Base-by-base conservation (phyloP, 208 protist genomes). In the Kentomonas sorsogonicus region DNA sequence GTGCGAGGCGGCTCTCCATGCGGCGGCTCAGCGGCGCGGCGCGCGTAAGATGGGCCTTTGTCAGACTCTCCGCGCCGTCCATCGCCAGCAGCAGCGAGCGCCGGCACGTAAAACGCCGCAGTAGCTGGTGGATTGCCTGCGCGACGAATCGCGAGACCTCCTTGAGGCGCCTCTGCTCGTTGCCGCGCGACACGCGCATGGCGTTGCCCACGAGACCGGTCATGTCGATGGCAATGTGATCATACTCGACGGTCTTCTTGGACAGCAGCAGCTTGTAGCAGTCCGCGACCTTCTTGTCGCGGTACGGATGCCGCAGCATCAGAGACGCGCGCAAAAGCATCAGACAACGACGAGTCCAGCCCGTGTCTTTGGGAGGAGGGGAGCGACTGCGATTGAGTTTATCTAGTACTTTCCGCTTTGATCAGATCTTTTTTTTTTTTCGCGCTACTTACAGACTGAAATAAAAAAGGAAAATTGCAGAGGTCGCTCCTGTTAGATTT, bases 221-320 rank as follows among this genome's bases (percentile, higher is more conserved):
- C 11, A 81, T 69, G 54, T 94, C 87, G 9, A 94, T 53, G 4
- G 66, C 87, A 25, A 94, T 77, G 40, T 90, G 91, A 56, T 94
- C 87, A 66, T 72, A 91, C 53, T 82, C 76, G 10, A 89, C 74
- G 16, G 80, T 65, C 63, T 91, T 91, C 60, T 94, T 94, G 9
- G 83, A 80, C 47, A 90, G 75, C 16, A 91, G 64, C 11, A 91
- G 64, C 38, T 82, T 72, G 39, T 73, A 80, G 26, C 63, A 63
- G 47, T 88, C 79, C 13, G 33, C 51, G 3, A 56, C 13, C 27
- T 44, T 56, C 53, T 40, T 27, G 39, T 47, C 9, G 23, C 34
- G 31, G 23, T 27, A 40, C 9, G 18, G 13, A 39, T 15, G 29
- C 5, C 4, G 29, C 5, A 11, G 18, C 18, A 22, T 47, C 16